Conservation (phyloP, 2,329 filamentous ascomycete species). For the Hymenoscyphus salicellus region DNA sequence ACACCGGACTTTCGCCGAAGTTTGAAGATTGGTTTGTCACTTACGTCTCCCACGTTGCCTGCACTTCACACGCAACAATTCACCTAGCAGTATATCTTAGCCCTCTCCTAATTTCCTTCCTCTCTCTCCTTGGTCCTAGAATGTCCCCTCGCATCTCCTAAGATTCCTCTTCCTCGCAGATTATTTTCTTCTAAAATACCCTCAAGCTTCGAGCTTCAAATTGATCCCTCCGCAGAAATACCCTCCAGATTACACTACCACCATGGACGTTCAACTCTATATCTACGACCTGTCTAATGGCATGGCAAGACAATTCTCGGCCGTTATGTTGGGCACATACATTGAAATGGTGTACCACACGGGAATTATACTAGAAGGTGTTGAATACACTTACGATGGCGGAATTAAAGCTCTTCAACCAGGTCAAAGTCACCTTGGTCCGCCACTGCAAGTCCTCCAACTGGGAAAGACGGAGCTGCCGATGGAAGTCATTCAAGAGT, state of each 20-base stretch:
- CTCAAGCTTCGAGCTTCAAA: background rate
- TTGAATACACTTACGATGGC: constrained; percentile 88
- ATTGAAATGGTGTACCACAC: constrained; percentile 97
- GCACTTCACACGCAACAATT: background rate
- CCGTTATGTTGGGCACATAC: constrained; percentile 59
- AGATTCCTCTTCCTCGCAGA: background rate
- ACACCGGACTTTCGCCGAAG: background rate
- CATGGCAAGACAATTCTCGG: constrained; percentile 49
- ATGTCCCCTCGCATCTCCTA: constrained; percentile 1
- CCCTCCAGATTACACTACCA: background rate
- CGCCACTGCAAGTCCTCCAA: constrained; percentile 70
- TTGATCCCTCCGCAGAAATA: background rate
- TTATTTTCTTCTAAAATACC: constrained; percentile 4
- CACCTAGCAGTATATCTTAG: background rate
- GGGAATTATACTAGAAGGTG: constrained; percentile 76
- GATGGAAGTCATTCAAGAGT: constrained; percentile 79
- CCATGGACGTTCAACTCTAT: constrained; percentile 73
- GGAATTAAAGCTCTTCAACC: constrained; percentile 79
- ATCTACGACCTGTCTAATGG: constrained; percentile 72
- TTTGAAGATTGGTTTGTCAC: background rate
- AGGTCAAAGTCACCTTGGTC: constrained; percentile 81
- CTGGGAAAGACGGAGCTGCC: constrained; percentile 78
- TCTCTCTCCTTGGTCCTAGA: background rate
- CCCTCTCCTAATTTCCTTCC: background rate
- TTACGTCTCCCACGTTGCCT: constrained; percentile 1